Evolutionary conservation across 169 alveolate genomes (phyloP).

Genomic region (Eimeria tenella): DNA sequence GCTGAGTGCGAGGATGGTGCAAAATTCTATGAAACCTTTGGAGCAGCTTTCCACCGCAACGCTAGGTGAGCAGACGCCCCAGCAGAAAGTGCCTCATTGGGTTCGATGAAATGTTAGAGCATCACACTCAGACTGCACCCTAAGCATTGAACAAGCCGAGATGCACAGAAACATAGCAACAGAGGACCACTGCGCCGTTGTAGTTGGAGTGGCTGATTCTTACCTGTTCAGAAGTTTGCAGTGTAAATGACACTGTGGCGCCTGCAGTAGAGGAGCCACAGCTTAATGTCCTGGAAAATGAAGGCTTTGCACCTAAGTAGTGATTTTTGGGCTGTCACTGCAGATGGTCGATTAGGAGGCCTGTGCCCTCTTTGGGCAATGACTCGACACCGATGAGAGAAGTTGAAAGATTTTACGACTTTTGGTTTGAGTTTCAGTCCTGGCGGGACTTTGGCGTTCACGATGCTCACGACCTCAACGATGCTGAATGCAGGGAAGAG

Average conservation of each 20-base stretch:
- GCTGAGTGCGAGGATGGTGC: slow-evolving; percentile 70
- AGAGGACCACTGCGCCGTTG: too few species aligned
- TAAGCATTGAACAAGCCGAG: too few species aligned
- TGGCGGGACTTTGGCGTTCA: slow-evolving; percentile 84
- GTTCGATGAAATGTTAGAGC: not conserved
- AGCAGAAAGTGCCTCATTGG: not conserved
- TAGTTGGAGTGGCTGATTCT: too few species aligned
- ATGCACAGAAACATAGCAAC: too few species aligned
- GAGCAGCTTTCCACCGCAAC: slow-evolving; percentile 89
- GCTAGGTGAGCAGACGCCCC: slow-evolving; percentile 80
- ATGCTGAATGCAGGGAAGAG: slow-evolving; percentile 92
- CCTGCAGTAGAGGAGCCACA: too few species aligned
- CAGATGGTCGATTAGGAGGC: slow-evolving; percentile 79
- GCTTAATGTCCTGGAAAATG: not conserved
- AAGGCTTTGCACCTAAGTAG: not conserved
- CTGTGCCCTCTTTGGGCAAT: slow-evolving; percentile 80
- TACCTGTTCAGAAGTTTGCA: too few species aligned
- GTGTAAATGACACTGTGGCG: too few species aligned
- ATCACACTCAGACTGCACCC: not conserved
- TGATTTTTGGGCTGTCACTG: not conserved
- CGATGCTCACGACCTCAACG: slow-evolving; percentile 89
- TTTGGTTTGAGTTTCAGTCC: slow-evolving; percentile 79
- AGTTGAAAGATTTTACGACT: slow-evolving; percentile 76
- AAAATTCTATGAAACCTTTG: slow-evolving; percentile 81
- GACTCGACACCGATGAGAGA: slow-evolving; percentile 38